A percentile compares a stretch with the other conserved stretches of the same genome.
phyloP scores from a whole-genome alignment of 2,329 filamentous ascomycete genomes.

The Paraphoma chrysanthemicola region DNA sequence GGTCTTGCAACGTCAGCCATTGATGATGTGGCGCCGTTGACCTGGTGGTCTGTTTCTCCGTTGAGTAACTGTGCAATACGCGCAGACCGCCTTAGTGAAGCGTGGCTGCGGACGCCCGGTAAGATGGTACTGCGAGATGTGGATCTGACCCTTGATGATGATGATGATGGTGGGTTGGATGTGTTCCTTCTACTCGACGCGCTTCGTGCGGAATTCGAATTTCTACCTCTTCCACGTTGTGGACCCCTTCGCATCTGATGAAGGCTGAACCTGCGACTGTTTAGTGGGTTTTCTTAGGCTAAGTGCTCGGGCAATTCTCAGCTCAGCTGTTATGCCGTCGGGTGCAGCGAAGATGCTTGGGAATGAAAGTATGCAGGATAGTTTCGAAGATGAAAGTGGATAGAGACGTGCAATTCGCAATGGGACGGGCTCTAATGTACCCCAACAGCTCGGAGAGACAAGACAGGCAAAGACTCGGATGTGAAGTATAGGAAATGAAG shows the following conservation, averaged over 20 bases:
- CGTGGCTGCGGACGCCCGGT: slow-evolving; percentile 22
- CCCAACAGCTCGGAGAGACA: background rate
- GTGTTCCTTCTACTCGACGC: slow-evolving; percentile 32
- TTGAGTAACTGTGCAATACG: slow-evolving; percentile 41
- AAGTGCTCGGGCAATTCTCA: slow-evolving; percentile 26
- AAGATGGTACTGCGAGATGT: slow-evolving; percentile 24
- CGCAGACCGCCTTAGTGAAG: slow-evolving; percentile 39
- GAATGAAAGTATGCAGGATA: slow-evolving; percentile 16
- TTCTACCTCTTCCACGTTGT: slow-evolving; percentile 45
- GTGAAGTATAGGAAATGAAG: slow-evolving; percentile 38
- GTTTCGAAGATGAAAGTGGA: background rate
- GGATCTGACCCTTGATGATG: slow-evolving; percentile 12
- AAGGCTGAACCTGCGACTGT: slow-evolving; percentile 36
- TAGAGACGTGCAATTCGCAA: background rate
- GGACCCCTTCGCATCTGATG: slow-evolving; percentile 47
- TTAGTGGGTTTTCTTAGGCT: slow-evolving; percentile 35
- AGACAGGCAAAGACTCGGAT: background rate
- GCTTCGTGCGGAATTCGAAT: slow-evolving; percentile 36
- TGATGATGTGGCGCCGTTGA: slow-evolving; percentile 19
- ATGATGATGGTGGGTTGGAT: slow-evolving; percentile 25
- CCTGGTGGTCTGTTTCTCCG: slow-evolving; percentile 27
- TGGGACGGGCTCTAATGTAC: background rate
- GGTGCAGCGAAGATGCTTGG: slow-evolving; percentile 17
- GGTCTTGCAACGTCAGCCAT: slow-evolving; percentile 50
- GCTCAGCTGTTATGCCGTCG: slow-evolving; percentile 29